Evolutionary conservation across 768 basidiomycete species (phyloP).

Genomic region (Kondoa malvinella): DNA sequence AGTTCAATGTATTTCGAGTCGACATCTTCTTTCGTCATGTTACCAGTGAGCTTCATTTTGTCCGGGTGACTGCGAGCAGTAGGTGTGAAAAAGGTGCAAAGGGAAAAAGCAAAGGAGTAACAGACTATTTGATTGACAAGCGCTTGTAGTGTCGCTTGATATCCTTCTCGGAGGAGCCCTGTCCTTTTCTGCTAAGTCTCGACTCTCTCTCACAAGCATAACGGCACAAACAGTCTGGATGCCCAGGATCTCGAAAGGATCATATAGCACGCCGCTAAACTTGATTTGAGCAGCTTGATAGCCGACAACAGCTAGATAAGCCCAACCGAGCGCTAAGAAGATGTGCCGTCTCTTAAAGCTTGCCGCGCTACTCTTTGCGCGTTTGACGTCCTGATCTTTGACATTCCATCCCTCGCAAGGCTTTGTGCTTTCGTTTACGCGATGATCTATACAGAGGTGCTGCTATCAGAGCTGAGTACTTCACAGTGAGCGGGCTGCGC

Average conservation of each 20-base stretch:
- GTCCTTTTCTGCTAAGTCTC: background rate
- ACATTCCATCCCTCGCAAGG: slow-evolving; percentile 22
- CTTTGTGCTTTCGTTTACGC: background rate
- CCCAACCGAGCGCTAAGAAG: slow-evolving; percentile 57
- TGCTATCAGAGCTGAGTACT: background rate
- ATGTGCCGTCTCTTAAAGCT: slow-evolving; percentile 37
- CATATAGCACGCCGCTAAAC: slow-evolving; percentile 55
- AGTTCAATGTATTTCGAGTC: slow-evolving; percentile 74
- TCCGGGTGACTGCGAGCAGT: slow-evolving; percentile 66
- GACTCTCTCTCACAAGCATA: background rate
- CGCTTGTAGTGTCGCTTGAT: slow-evolving; percentile 93
- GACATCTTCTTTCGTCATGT: slow-evolving; percentile 71
- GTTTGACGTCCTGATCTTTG: slow-evolving; percentile 17
- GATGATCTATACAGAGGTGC: background rate
- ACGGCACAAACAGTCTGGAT: slow-evolving; percentile 44
- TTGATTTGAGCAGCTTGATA: slow-evolving; percentile 36
- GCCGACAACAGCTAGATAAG: slow-evolving; percentile 47
- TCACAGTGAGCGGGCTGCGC: background rate
- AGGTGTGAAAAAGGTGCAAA: background rate
- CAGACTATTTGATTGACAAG: slow-evolving; percentile 73
- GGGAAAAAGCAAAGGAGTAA: slow-evolving; percentile 31
- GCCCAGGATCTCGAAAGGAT: slow-evolving; percentile 87
- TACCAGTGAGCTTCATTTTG: slow-evolving; percentile 67
- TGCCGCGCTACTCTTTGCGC: slow-evolving; percentile 5
- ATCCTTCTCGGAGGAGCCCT: slow-evolving; percentile 64